Evolutionary conservation across 352 stramenopile species (phyloP).

Genomic region (Globisporangium polare): DNA sequence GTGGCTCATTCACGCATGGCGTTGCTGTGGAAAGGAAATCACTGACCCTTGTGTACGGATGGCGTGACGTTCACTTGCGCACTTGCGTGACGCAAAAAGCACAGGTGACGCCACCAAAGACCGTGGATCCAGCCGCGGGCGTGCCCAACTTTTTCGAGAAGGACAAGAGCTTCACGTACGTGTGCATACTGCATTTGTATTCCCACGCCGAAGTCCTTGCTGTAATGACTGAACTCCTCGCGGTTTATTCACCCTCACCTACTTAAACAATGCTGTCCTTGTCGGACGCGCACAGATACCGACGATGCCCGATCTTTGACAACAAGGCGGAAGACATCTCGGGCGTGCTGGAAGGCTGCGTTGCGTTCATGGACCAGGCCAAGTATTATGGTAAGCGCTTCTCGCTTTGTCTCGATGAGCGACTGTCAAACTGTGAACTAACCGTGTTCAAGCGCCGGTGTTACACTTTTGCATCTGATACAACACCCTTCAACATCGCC

Average conservation of each 20-base stretch:
- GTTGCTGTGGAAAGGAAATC: neutral
- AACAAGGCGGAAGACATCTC: conserved; percentile 90
- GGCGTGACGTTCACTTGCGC: neutral
- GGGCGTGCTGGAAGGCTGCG: conserved; percentile 69
- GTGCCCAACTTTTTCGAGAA: conserved; percentile 93
- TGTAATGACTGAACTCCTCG: neutral
- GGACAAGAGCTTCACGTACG: conserved; percentile 59
- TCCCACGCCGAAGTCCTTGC: neutral
- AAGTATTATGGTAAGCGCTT: conserved; percentile 82
- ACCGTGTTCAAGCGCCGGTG: conserved; percentile 34
- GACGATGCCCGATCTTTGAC: conserved; percentile 84
- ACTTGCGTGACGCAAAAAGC: neutral
- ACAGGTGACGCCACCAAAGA: conserved; percentile 77
- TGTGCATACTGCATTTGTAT: neutral
- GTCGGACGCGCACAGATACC: conserved; percentile 37
- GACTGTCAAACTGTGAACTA: conserved; percentile 15
- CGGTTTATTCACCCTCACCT: neutral
- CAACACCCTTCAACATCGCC: neutral
- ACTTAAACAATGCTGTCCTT: neutral
- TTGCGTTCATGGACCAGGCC: conserved; percentile 90
- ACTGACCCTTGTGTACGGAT: neutral
- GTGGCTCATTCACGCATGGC: neutral
- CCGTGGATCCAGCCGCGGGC: conserved; percentile 74
- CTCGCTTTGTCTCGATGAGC: neutral
- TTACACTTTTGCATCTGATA: conserved; percentile 7